Base-by-base conservation (phyloP, 805 yeast species). In the Vanderwaltozyma yarrowii region DNA sequence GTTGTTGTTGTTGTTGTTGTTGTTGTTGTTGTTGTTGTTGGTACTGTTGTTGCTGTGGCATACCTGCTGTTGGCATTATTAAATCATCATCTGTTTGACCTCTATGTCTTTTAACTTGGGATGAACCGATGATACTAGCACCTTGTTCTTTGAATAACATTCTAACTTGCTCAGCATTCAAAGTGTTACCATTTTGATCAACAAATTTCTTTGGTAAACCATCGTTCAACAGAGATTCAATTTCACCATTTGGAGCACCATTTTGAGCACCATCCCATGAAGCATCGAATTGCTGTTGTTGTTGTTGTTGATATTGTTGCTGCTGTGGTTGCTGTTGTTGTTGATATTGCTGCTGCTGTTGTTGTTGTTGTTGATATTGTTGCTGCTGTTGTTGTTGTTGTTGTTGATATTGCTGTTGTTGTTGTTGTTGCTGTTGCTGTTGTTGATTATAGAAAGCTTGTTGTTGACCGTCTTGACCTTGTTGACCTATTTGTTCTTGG, bases 111-210 rank as follows among this genome's bases (percentile, higher is more conserved):
- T n/a, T 15, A 19, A 30, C 32, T 32, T 32, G 35, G 2, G 27
- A 14, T 4, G 35, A 31, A 20, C 35, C 35, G 4, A 37, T 9
- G 4, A 37, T 25, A 32, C 39, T 37, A n/a, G 39, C 39, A 15
- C 39, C 39, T 17, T 30, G 32, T 20, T 37, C 26, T 16, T 37
- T 31, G 24, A 37, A 3, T 8, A 37, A 17, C 16, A 28, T 31
- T 37, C 39, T 37, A 8, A 37, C 33, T 27, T 37, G 29, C 9
- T 11, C 32, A 20, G n/a, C 29, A 21, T 28, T 32, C n/a, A 37
- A 32, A 19, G 18, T 24, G 27, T 38, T 29, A 35, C 36, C 42
- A 32, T 39, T 18, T 32, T 39, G 39, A 29, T 39, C 36, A 28
- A 36, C 39, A 19, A 32, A 29, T 28, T 36, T 26, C 16, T 39